These are phyloP conservation scores for Wickerhamiella musiphila DNA, from an alignment of 805 yeast genomes.

Conservation along the genomic window DNA sequence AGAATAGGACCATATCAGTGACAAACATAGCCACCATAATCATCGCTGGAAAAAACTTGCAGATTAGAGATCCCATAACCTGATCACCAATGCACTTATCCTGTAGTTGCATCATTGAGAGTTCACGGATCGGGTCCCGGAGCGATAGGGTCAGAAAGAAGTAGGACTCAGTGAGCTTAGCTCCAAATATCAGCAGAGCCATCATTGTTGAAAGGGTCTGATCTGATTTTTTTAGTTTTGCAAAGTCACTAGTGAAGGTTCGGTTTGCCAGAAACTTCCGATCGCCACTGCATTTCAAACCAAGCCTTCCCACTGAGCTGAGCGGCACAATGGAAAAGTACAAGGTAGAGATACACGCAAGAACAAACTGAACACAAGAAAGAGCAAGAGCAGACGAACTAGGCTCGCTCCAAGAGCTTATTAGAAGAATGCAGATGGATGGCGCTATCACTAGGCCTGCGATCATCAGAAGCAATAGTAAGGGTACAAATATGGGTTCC, in stretches of 20 bases:
- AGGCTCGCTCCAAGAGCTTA: slow-evolving; percentile 9
- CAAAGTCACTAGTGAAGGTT: slow-evolving; percentile 44
- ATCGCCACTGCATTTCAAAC: slow-evolving; percentile 10
- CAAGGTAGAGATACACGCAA: slow-evolving; percentile 36
- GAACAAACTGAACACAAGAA: slow-evolving; percentile 36
- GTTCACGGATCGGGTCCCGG: slow-evolving; percentile 55
- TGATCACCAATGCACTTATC: slow-evolving; percentile 45
- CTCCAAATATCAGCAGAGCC: slow-evolving; percentile 49
- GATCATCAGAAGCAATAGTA: slow-evolving; percentile 27
- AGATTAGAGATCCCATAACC: slow-evolving; percentile 34
- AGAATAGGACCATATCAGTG: slow-evolving; percentile 53
- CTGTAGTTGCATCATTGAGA: slow-evolving; percentile 35
- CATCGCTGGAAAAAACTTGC: slow-evolving; percentile 39
- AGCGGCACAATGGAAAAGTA: slow-evolving; percentile 50
- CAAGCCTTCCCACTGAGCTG: slow-evolving; percentile 32
- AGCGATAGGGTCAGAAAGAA: slow-evolving; percentile 58
- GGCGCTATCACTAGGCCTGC: slow-evolving; percentile 25
- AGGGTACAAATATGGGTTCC: slow-evolving; percentile 34
- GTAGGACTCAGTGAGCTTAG: slow-evolving; percentile 62
- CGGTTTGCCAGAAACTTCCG: slow-evolving; percentile 31
- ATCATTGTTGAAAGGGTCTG: slow-evolving; percentile 46
- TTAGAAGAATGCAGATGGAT: slow-evolving; percentile 6
- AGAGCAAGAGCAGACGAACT: slow-evolving; percentile 19
- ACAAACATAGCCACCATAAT: slow-evolving; percentile 35
- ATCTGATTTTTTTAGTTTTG: slow-evolving; percentile 34